phyloP scores from a whole-genome alignment of 768 basidiomycete genomes.

The Hygrophorus russula region DNA sequence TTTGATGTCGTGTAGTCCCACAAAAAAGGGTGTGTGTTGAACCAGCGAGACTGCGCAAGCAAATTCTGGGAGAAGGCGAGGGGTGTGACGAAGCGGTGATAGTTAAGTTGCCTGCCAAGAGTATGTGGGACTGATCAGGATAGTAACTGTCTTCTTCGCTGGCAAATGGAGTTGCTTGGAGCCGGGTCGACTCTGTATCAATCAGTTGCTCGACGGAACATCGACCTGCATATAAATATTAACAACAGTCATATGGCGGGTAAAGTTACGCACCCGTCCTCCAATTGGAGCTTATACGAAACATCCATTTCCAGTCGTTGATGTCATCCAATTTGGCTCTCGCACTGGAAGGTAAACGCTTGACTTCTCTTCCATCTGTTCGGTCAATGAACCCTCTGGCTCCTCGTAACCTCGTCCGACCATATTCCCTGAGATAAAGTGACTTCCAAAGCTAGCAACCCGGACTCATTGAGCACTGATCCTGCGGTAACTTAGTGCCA shows the following conservation, averaged over 20 bases:
- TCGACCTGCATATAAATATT: constrained; percentile 36
- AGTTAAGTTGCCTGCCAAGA: constrained; percentile 49
- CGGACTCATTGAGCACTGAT: background rate
- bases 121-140: constrained; percentile 26
- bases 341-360: constrained; percentile 36
- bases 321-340: constrained; percentile 27
- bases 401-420: constrained; percentile 58
- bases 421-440: constrained; percentile 54
- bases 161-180: background rate
- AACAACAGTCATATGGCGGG: background rate
- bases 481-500: constrained; percentile 1
- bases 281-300: constrained; percentile 77
- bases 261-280: constrained; percentile 43
- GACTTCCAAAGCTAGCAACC: constrained; percentile 48
- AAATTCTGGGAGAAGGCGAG: constrained; percentile 23
- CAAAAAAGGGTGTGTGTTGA: constrained; percentile 30
- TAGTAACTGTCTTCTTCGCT: constrained; percentile 2
- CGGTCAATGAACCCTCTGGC: constrained; percentile 48
- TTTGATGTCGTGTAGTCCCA: constrained; percentile 22
- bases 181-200: constrained; percentile 4
- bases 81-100: constrained; percentile 43
- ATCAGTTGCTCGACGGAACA: constrained; percentile 37
- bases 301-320: constrained; percentile 82
- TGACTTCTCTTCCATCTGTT: constrained; percentile 46
- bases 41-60: constrained; percentile 23